phyloP scores from a whole-genome alignment of 257 asterid species.

The Cinchona pubescens region DNA sequence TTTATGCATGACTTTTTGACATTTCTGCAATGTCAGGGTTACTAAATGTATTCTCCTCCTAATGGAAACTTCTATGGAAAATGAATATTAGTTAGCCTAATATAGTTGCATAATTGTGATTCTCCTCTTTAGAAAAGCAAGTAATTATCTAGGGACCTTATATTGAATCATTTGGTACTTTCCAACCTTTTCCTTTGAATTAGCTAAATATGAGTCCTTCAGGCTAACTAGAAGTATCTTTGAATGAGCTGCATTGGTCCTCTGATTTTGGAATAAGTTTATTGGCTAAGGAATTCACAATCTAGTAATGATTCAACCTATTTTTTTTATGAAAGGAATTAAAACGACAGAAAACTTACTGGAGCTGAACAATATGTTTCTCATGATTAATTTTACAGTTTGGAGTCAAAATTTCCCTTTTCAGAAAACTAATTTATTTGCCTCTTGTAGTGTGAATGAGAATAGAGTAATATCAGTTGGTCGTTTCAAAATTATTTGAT shows the following conservation, averaged over 20 bases:
- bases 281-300: neutral
- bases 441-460: neutral
- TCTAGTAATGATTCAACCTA: neutral
- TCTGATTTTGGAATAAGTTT: neutral
- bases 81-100: constrained; percentile 19
- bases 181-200: neutral
- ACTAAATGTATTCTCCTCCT: constrained; percentile 64
- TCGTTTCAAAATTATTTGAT: neutral
- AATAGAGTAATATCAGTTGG: neutral
- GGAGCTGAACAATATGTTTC: neutral
- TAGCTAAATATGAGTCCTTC: neutral
- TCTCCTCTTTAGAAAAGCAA: constrained; percentile 9
- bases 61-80: constrained; percentile 13
- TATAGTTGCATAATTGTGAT: constrained; percentile 15
- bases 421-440: neutral
- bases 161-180: neutral
- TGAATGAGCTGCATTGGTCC: neutral
- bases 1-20: constrained; percentile 71
- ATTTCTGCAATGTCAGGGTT: constrained; percentile 81
- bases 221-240: neutral
- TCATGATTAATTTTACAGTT: neutral
- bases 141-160: neutral
- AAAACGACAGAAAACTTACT: neutral
- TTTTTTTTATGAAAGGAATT: neutral
- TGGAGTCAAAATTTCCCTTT: neutral